Evolutionary conservation across 768 basidiomycete genomes (phyloP).

Genomic region (Termitomyces eurrhizus): DNA sequence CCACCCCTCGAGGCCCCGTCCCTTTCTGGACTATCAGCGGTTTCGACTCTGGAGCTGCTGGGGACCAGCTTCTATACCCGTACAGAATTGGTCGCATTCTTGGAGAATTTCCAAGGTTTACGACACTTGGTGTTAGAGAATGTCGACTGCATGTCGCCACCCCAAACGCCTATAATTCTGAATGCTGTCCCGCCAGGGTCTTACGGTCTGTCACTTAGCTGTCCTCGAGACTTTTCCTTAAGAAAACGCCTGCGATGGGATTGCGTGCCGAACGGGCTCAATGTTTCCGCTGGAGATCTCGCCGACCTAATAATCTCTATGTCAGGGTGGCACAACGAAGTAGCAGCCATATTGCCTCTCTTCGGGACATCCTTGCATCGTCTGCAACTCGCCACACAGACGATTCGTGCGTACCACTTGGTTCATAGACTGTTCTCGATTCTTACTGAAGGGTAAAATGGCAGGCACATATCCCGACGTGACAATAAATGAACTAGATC

Average conservation of each 20-base stretch:
- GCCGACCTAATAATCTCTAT: constrained; percentile 5
- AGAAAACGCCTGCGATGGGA: constrained; percentile 8
- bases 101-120: constrained; percentile 6
- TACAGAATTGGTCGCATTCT: constrained; percentile 7
- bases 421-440: background rate
- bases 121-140: constrained; percentile 10
- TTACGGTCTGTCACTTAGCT: constrained; percentile 8
- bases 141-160: background rate
- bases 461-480: constrained; percentile 14
- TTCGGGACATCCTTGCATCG: constrained; percentile 9
- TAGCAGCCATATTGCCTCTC: background rate
- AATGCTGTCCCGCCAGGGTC: constrained; percentile 2
- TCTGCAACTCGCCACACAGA: constrained; percentile 10
- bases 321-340: background rate
- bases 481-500: constrained; percentile 16
- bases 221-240: constrained; percentile 5
- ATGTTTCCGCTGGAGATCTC: constrained; percentile 2
- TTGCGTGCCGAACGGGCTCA: background rate
- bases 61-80: constrained; percentile 1
- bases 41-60: constrained; percentile 9
- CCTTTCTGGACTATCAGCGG: background rate
- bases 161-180: background rate
- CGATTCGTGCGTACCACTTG: constrained; percentile 5
- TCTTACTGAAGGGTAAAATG: background rate
- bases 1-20: background rate